These are phyloP conservation scores for Hordeum pubiflorum DNA, from an alignment of 202 grass and related monocot genomes.

Conservation along the genomic window DNA sequence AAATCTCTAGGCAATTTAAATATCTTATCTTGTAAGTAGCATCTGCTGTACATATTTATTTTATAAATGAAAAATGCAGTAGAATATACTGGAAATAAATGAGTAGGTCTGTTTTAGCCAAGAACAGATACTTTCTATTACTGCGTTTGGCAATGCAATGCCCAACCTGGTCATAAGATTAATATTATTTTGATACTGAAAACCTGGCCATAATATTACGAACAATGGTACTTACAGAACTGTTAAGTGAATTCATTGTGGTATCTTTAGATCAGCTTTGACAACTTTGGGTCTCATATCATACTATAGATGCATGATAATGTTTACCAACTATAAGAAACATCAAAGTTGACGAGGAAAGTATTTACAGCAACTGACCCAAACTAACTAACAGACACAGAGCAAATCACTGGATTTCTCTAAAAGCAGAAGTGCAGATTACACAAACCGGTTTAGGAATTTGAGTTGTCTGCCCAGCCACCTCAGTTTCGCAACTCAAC, in stretches of 20 bases:
- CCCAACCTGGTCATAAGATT: not conserved
- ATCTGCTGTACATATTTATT: not conserved
- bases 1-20: not conserved
- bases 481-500: constrained; percentile 25
- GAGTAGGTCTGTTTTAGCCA: not conserved
- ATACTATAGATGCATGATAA: not conserved
- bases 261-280: not conserved
- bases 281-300: not conserved
- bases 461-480: constrained; percentile 20
- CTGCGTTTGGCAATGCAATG: not conserved
- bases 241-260: not conserved
- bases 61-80: not conserved
- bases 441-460: constrained; percentile 47
- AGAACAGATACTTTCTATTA: not conserved
- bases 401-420: constrained; percentile 6
- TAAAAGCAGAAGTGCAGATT: not conserved
- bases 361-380: not conserved
- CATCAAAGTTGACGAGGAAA: not conserved
- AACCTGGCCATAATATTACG: not conserved
- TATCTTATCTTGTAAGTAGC: not conserved
- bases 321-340: not conserved
- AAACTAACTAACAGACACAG: not conserved
- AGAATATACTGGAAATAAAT: not conserved
- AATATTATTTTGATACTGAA: not conserved
- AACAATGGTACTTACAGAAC: not conserved